Conservation (phyloP, 2,329 filamentous ascomycete genomes). For the Pseudopyricularia javanii region DNA sequence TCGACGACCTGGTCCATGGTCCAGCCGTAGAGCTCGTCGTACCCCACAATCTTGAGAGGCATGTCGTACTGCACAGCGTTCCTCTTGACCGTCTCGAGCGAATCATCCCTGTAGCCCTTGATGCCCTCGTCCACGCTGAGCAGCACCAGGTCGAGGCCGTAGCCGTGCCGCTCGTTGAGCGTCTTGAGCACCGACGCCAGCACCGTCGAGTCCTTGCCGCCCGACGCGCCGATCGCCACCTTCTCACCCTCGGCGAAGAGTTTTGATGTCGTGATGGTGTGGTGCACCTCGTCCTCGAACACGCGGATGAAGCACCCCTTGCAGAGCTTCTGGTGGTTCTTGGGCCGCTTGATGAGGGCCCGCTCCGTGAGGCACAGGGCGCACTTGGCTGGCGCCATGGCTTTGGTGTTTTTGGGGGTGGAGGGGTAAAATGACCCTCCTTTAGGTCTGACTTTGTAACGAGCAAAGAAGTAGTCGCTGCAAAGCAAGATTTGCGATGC, state of each 20-base stretch:
- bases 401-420: constrained; percentile 4
- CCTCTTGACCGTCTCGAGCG: constrained; percentile 87
- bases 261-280: constrained; percentile 72
- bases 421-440: not conserved
- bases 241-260: constrained; percentile 76
- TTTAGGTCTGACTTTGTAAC: too few species aligned
- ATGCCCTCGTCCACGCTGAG: constrained; percentile 96
- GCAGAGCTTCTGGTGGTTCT: constrained; percentile 91
- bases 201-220: constrained; percentile 95
- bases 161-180: constrained; percentile 78
- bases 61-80: constrained; percentile 87
- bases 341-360: constrained; percentile 84
- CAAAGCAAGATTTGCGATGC: too few species aligned
- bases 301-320: constrained; percentile 73
- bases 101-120: constrained; percentile 92
- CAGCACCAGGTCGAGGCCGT: constrained; percentile 74
- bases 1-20: constrained; percentile 98
- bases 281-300: constrained; percentile 89
- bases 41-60: constrained; percentile 83
- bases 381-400: constrained; percentile 69
- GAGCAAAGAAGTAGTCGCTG: too few species aligned
- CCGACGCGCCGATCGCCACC: constrained; percentile 89
- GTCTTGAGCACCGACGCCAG: constrained; percentile 90
- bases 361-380: constrained; percentile 63
- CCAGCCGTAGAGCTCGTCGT: constrained; percentile 92